A percentile compares a stretch with the other conserved stretches of the same genome.
These are phyloP conservation scores for Dendrobium huoshanense DNA, from an alignment of 106 monocot genomes.

Conservation along the genomic window DNA sequence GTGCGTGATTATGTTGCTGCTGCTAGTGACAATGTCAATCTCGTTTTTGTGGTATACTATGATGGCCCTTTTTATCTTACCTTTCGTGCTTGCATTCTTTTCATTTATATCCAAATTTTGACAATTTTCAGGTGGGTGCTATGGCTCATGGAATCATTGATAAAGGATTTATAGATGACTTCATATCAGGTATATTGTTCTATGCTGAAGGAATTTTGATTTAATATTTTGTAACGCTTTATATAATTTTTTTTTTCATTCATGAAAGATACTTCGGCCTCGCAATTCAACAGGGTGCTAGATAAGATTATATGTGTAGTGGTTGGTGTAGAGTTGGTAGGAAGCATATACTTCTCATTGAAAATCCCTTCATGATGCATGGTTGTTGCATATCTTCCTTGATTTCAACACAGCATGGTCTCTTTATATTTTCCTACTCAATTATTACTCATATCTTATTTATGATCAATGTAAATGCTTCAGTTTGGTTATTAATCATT, in stretches of 20 bases:
- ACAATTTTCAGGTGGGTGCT: slow-evolving; percentile 60
- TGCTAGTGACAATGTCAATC: slow-evolving; percentile 49
- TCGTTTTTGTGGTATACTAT: slow-evolving; percentile 87
- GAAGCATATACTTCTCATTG: not conserved
- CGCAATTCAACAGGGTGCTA: not conserved
- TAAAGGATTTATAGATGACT: slow-evolving; percentile 71
- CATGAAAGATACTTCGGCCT: not conserved
- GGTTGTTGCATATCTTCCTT: not conserved
- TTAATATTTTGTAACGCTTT: slow-evolving; percentile 2
- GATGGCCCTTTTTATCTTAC: not conserved
- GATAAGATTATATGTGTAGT: not conserved
- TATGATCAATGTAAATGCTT: too few species aligned
- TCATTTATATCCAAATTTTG: not conserved
- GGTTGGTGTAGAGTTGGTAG: not conserved
- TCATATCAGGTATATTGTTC: slow-evolving; percentile 61
- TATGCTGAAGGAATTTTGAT: not conserved
- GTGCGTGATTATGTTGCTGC: slow-evolving; percentile 65
- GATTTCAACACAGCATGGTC: too few species aligned
- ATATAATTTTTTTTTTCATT: not conserved
- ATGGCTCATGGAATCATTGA: slow-evolving; percentile 94
- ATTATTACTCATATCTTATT: too few species aligned
- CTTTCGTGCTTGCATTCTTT: not conserved
- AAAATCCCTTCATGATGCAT: not conserved
- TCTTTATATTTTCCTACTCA: too few species aligned
- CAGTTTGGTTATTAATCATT: too few species aligned